Conservation (phyloP, 2,329 filamentous ascomycete species). For the Rhytidhysteron rufulum region DNA sequence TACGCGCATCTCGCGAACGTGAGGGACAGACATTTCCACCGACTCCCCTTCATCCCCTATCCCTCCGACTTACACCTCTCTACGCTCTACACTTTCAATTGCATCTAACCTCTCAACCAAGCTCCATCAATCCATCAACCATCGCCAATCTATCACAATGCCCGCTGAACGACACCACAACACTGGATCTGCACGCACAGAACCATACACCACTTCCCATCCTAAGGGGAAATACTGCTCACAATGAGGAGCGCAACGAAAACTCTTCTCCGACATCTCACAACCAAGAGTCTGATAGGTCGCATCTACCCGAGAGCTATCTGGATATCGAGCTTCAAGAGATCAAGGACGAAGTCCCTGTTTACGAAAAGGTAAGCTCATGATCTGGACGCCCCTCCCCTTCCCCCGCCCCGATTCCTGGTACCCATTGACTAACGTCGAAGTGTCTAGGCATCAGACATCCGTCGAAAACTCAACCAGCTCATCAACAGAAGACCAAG, state of each 20-base stretch:
- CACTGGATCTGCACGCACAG: background rate
- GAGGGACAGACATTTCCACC: too few species aligned
- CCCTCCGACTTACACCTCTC: too few species aligned
- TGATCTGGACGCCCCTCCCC: too few species aligned
- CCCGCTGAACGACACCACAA: background rate
- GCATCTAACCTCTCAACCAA: too few species aligned
- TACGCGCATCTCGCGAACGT: too few species aligned
- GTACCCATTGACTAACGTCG: background rate
- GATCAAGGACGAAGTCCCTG: conserved; percentile 12
- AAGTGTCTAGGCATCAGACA: conserved; percentile 9
- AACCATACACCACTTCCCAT: background rate
- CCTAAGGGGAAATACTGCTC: too few species aligned
- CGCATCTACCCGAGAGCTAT: conserved; percentile 8
- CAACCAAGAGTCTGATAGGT: conserved; percentile 3
- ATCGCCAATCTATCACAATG: too few species aligned
- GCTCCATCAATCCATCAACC: too few species aligned
- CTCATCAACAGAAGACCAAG: conserved; percentile 11
- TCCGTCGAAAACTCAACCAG: conserved; percentile 14
- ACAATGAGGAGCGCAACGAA: too few species aligned
- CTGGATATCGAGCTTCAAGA: conserved; percentile 15
- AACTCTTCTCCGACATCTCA: too few species aligned
- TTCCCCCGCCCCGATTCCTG: background rate
- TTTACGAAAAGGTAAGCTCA: conserved; percentile 11
- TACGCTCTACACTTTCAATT: too few species aligned
- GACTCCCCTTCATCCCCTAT: too few species aligned